A percentile compares a stretch with the other conserved stretches of the same genome.
Evolutionary conservation across 352 stramenopile genomes (phyloP).

Genomic region (Saprolegnia diclina): DNA sequence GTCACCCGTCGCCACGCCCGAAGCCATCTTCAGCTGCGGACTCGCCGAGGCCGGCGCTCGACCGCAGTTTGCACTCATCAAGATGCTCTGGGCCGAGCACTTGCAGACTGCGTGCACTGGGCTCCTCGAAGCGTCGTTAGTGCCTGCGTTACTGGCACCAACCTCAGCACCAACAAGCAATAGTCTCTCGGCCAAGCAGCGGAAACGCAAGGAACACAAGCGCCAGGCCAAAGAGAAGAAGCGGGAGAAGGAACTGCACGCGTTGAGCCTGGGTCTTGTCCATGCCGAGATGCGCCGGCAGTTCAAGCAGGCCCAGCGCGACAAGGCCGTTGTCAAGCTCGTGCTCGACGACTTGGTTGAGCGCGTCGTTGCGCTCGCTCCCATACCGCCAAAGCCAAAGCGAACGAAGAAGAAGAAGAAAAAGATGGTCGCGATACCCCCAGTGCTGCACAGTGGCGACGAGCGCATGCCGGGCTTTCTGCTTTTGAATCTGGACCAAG

Average conservation of each 20-base stretch:
- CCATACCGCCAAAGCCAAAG: neutral
- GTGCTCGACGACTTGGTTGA: constrained; percentile 28
- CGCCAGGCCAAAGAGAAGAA: constrained; percentile 34
- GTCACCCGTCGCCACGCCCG: neutral
- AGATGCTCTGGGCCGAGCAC: constrained; percentile 63
- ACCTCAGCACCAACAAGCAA: constrained; percentile 3
- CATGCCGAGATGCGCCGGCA: constrained; percentile 39
- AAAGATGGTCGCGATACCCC: constrained; percentile 22
- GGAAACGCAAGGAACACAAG: constrained; percentile 67
- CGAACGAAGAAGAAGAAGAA: constrained; percentile 33
- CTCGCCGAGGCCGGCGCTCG: constrained; percentile 2
- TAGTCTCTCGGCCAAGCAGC: constrained; percentile 50
- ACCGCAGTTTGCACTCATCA: constrained; percentile 52
- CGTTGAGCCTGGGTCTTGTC: constrained; percentile 36
- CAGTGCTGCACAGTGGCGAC: constrained; percentile 24
- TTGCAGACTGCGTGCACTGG: constrained; percentile 64
- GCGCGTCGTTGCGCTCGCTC: neutral
- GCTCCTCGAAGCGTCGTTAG: constrained; percentile 36
- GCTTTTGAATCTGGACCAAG: constrained; percentile 29
- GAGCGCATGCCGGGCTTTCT: constrained; percentile 25
- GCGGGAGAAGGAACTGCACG: constrained; percentile 31
- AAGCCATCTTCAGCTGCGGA: constrained; percentile 23
- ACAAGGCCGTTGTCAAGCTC: constrained; percentile 37
- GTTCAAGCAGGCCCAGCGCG: constrained; percentile 34
- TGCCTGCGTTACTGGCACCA: neutral